phyloP scores from a whole-genome alignment of 306 rosid genomes.

The Fragaria nilgerrensis region DNA sequence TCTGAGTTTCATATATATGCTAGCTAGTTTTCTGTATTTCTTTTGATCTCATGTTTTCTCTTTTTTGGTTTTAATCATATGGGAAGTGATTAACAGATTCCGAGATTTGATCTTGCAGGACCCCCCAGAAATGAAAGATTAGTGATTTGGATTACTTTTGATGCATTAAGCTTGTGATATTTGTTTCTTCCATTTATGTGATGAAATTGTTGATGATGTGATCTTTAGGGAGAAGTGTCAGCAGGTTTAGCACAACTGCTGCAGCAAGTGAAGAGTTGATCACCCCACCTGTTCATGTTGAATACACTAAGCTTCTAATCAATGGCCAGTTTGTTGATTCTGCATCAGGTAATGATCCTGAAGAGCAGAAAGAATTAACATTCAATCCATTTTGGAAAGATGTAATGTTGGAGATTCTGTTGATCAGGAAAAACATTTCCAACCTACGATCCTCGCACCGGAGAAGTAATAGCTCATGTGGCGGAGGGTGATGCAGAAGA shows the following conservation, averaged over 20 bases:
- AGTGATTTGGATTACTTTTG: not conserved
- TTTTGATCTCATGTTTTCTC: not conserved
- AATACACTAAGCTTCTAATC: slow-evolving; percentile 63
- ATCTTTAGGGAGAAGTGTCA: slow-evolving; percentile 46
- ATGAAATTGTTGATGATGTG: not conserved
- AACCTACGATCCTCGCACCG: slow-evolving; percentile 80
- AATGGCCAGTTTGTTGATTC: slow-evolving; percentile 86
- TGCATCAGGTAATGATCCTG: slow-evolving; percentile 56
- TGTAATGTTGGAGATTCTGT: slow-evolving; percentile 11
- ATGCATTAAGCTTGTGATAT: not conserved
- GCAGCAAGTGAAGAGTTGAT: slow-evolving; percentile 58
- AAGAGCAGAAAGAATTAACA: not conserved
- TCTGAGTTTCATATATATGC: not conserved
- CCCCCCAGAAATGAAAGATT: not conserved
- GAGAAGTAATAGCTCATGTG: slow-evolving; percentile 80
- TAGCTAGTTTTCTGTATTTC: not conserved
- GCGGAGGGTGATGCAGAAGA: slow-evolving; percentile 85
- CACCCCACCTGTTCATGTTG: slow-evolving; percentile 64
- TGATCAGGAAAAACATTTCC: slow-evolving; percentile 86
- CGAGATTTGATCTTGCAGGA: not conserved
- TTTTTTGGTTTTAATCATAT: not conserved
- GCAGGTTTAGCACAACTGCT: slow-evolving; percentile 53
- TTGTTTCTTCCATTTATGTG: not conserved
- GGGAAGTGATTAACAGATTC: not conserved
- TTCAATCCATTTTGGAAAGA: not conserved